These are phyloP conservation scores for Cyberlindnera veronae DNA, from an alignment of 805 yeast species.

Conservation along the genomic window DNA sequence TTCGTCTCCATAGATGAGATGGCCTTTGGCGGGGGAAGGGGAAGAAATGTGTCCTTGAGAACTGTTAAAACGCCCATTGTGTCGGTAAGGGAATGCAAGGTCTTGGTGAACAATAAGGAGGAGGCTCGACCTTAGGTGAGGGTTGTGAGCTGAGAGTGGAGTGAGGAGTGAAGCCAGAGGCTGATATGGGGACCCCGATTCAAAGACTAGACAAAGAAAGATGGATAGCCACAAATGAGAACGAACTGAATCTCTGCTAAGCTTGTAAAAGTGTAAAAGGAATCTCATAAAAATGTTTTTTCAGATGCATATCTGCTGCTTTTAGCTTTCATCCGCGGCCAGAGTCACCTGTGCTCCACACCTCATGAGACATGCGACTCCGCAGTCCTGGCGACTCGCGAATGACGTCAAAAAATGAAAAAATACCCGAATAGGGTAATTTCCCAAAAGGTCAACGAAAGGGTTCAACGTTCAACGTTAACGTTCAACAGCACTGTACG, in stretches of 20 bases:
- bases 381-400: not conserved
- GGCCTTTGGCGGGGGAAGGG: slow-evolving; percentile 18
- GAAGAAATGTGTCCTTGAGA: slow-evolving; percentile 22
- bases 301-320: no score
- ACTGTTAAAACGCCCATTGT: slow-evolving; percentile 1
- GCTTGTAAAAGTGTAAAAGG: not conserved
- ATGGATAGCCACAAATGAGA: no score
- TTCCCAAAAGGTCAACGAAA: no score
- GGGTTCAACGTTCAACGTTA: no score
- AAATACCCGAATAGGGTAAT: not conserved
- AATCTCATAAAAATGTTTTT: not conserved
- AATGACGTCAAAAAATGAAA: not conserved
- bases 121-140: no score
- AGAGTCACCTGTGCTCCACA: not conserved
- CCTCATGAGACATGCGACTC: not conserved
- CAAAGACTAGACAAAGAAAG: no score
- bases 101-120: no score
- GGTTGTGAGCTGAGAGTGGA: no score
- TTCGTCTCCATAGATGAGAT: not conserved
- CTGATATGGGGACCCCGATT: no score
- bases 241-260: not conserved
- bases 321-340: not conserved
- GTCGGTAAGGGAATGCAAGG: no score
- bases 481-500: no score
- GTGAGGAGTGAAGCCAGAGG: no score